Evolutionary conservation across 768 basidiomycete species (phyloP).

Genomic region (Pisolithus marmoratus): DNA sequence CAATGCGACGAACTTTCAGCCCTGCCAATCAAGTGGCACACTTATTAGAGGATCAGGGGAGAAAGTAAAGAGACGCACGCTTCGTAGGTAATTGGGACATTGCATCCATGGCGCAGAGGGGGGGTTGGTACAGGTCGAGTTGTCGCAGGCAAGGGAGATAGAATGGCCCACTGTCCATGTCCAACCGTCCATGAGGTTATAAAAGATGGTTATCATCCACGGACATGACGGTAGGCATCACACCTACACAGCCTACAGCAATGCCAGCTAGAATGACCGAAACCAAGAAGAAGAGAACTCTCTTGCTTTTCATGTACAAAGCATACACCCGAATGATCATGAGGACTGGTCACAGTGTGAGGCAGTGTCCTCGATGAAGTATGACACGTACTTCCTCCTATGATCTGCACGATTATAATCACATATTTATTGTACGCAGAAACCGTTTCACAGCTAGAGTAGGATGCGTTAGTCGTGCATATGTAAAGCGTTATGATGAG

Average conservation of each 20-base stretch:
- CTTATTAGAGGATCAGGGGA: no score
- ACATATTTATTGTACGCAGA: neutral
- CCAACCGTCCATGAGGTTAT: no score
- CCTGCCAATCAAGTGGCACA: neutral
- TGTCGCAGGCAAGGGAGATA: no score
- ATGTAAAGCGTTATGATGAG: neutral
- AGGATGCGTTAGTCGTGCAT: neutral
- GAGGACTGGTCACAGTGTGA: no score
- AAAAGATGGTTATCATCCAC: neutral
- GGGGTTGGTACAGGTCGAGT: neutral
- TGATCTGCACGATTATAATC: conserved; percentile 6
- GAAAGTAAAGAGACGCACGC: conserved; percentile 1
- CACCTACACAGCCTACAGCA: conserved; percentile 6
- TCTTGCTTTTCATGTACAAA: no score
- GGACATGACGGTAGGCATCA: neutral
- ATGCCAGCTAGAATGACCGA: neutral
- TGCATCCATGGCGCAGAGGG: neutral
- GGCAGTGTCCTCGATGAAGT: no score
- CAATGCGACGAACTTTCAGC: conserved; percentile 9
- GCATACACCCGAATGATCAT: no score
- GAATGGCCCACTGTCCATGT: conserved; percentile 8
- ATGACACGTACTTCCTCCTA: conserved; percentile 5
- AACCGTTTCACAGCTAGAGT: conserved; percentile 3
- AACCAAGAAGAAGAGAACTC: conserved; percentile 2
- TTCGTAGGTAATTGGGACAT: neutral